Evolutionary conservation across 1,284 basidiomycete species (phyloP).

Genomic region (Ganoderma lingzhi): DNA sequence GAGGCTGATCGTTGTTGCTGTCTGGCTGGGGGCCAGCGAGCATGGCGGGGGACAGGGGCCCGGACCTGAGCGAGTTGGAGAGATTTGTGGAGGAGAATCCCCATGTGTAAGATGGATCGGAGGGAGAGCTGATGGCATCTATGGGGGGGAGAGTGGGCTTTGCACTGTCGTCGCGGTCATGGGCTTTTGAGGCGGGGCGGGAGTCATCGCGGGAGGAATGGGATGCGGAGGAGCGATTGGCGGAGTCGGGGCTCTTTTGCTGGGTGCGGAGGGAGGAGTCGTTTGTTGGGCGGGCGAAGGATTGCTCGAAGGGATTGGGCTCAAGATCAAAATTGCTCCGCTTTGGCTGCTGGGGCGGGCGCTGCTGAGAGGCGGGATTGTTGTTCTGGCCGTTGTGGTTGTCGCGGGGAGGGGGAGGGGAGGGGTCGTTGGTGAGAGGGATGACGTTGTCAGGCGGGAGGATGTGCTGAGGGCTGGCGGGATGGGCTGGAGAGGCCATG

Average conservation of each 20-base stretch:
- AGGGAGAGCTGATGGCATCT: constrained; percentile 86
- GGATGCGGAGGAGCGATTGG: constrained; percentile 48
- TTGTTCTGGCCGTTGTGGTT: constrained; percentile 7
- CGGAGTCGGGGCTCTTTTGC: constrained; percentile 38
- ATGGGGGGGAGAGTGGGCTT: constrained; percentile 86
- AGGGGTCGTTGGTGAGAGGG: constrained; percentile 13
- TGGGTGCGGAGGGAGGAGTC: constrained; percentile 56
- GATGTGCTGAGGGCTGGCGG: constrained; percentile 33
- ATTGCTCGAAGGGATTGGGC: constrained; percentile 97
- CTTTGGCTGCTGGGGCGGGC: constrained; percentile 40
- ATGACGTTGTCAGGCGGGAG: constrained; percentile 27
- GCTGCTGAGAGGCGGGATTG: constrained; percentile 22
- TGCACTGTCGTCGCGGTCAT: constrained; percentile 48
- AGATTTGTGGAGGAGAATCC: constrained; percentile 63
- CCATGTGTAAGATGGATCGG: constrained; percentile 82
- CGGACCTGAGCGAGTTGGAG: constrained; percentile 84
- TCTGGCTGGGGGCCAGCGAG: constrained; percentile 82
- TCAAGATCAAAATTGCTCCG: constrained; percentile 84
- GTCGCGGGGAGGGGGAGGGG: constrained; percentile 18
- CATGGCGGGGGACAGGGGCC: constrained; percentile 95
- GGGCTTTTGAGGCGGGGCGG: constrained; percentile 45
- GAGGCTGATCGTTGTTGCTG: constrained; percentile 41
- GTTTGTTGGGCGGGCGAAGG: constrained; percentile 71
- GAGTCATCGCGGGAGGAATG: constrained; percentile 49
- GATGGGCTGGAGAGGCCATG: constrained; percentile 32